Conservation (phyloP, 108 stramenopile genomes). For the Cylindrotheca fusiformis region DNA sequence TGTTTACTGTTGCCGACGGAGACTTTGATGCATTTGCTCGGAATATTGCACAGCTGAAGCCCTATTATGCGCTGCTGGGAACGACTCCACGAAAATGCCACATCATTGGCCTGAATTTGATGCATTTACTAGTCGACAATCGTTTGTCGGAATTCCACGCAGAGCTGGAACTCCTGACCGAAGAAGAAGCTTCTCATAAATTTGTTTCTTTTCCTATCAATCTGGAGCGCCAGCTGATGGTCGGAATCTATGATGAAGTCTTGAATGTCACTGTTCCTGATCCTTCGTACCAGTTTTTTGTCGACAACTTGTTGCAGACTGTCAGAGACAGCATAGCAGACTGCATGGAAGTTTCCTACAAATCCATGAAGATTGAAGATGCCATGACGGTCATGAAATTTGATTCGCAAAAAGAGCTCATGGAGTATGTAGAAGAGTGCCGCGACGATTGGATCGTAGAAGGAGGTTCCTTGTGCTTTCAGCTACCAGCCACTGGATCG, state of each 20-base stretch:
- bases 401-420: constrained; percentile 50
- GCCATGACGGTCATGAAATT: constrained; percentile 83
- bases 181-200: constrained; percentile 57
- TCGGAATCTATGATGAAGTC: constrained; percentile 83
- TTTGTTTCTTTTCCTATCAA: constrained; percentile 78
- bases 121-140: constrained; percentile 86
- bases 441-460: constrained; percentile 87
- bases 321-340: constrained; percentile 86
- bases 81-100: constrained; percentile 62
- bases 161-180: constrained; percentile 79
- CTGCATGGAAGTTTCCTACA: constrained; percentile 83
- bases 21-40: constrained; percentile 86
- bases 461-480: constrained; percentile 52
- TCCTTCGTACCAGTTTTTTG: constrained; percentile 74
- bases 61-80: constrained; percentile 41
- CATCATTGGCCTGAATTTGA: constrained; percentile 80
- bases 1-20: constrained; percentile 71
- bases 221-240: constrained; percentile 86
- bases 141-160: constrained; percentile 89
- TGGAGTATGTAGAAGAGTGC: constrained; percentile 70
- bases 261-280: constrained; percentile 62
- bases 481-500: constrained; percentile 48
- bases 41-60: constrained; percentile 78
- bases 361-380: constrained; percentile 59
- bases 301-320: constrained; percentile 74